A percentile compares a stretch with the other conserved stretches of the same genome.
Evolutionary conservation across 768 basidiomycete species (phyloP).

Genomic region (Rhizopogon vinicolor): DNA sequence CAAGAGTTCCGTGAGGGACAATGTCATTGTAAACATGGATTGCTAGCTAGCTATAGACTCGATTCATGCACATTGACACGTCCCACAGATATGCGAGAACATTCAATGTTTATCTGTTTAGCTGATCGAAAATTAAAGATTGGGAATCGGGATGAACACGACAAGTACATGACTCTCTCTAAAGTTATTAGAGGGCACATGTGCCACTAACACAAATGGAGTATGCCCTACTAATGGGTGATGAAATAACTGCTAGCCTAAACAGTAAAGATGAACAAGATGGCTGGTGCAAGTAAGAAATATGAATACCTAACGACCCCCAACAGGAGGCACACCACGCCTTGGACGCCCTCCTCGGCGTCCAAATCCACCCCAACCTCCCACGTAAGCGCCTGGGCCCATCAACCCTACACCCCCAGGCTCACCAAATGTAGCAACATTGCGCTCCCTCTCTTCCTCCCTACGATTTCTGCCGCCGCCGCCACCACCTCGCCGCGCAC

Average conservation of each 20-base stretch:
- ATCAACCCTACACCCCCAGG: slow-evolving; percentile 74
- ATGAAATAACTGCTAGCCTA: neutral
- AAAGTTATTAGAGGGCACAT: neutral
- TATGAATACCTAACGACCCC: slow-evolving; percentile 14
- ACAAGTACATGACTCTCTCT: too few relatives aligned
- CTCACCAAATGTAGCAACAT: slow-evolving; percentile 86
- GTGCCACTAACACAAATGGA: neutral
- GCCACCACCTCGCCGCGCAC: slow-evolving; percentile 39
- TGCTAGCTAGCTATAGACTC: too few relatives aligned
- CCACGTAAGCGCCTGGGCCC: slow-evolving; percentile 77
- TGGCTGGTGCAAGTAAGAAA: neutral
- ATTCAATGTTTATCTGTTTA: too few relatives aligned
- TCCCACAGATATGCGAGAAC: too few relatives aligned
- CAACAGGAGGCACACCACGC: slow-evolving; percentile 24
- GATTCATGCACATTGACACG: too few relatives aligned
- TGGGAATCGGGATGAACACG: too few relatives aligned
- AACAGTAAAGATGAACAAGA: neutral
- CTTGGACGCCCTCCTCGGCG: slow-evolving; percentile 41
- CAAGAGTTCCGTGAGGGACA: too few relatives aligned
- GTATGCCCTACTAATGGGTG: neutral
- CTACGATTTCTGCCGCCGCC: slow-evolving; percentile 64
- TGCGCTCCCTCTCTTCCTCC: slow-evolving; percentile 81
- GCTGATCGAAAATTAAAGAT: too few relatives aligned
- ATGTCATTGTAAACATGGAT: too few relatives aligned
- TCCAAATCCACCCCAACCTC: slow-evolving; percentile 72